Evolutionary conservation across 129 eudicot genomes (phyloP).

Genomic region (Helianthus annuus): HanXRQr2.0-SUNRISE NC_035444.2:92679937-92680436

Average conservation of each 20-base stretch:
- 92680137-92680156: slow-evolving; percentile 97
- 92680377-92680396: slow-evolving; percentile 31
- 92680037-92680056: slow-evolving; percentile 10
- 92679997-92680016: neutral
- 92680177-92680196: slow-evolving; percentile 79
- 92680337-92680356: slow-evolving; percentile 48
- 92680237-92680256: slow-evolving; percentile 33
- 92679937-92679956: neutral
- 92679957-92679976: neutral
- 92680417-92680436: slow-evolving; percentile 38
- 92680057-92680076: slow-evolving; percentile 35
- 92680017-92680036: slow-evolving; percentile 15
- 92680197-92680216: slow-evolving; percentile 49
- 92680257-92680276: slow-evolving; percentile 62
- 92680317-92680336: slow-evolving; percentile 37
- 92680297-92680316: slow-evolving; percentile 44
- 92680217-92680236: slow-evolving; percentile 64
- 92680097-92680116: slow-evolving; percentile 65
- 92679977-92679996: neutral
- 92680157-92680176: slow-evolving; percentile 99
- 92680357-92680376: slow-evolving; percentile 21
- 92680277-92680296: slow-evolving; percentile 47
- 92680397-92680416: slow-evolving; percentile 43
- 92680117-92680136: slow-evolving; percentile 91
- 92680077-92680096: slow-evolving; percentile 78